Conservation (phyloP, 2,329 filamentous ascomycete species). For the Metarhizium guizhouense region DNA sequence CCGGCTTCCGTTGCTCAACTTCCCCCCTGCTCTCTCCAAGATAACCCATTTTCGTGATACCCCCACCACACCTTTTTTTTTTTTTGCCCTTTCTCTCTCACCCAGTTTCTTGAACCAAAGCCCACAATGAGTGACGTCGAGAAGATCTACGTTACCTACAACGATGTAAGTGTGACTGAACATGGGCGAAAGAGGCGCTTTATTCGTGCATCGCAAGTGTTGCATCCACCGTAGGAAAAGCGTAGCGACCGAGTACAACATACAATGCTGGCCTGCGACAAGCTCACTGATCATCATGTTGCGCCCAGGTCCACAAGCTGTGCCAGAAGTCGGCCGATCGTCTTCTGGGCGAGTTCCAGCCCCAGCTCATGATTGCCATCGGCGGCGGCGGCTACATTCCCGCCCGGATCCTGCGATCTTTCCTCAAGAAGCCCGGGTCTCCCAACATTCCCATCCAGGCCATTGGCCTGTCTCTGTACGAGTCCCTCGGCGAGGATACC, state of each 20-base stretch:
- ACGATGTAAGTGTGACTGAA: constrained; percentile 56
- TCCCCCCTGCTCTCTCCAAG: background rate
- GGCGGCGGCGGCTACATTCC: constrained; percentile 96
- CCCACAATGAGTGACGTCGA: constrained; percentile 56
- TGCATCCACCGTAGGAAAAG: background rate
- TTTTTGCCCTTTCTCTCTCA: background rate
- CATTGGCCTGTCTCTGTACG: constrained; percentile 95
- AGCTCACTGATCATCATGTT: background rate
- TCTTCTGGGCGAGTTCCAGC: constrained; percentile 79
- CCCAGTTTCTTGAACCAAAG: background rate
- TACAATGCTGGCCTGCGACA: background rate
- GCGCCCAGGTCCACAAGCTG: constrained; percentile 79
- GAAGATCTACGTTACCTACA: constrained; percentile 87
- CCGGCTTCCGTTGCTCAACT: background rate
- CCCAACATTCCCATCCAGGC: constrained; percentile 99
- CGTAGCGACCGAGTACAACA: background rate
- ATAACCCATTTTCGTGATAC: background rate
- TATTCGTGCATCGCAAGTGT: background rate
- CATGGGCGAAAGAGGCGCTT: background rate
- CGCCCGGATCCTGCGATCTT: constrained; percentile 91
- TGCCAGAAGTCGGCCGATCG: constrained; percentile 76
- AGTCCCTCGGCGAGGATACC: constrained; percentile 55
- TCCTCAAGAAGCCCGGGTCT: constrained; percentile 78
- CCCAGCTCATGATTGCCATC: constrained; percentile 97
- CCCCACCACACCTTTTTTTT: background rate